Conservation (phyloP, 2,329 filamentous ascomycete species). For the Phyllosticta ampelicida region DNA sequence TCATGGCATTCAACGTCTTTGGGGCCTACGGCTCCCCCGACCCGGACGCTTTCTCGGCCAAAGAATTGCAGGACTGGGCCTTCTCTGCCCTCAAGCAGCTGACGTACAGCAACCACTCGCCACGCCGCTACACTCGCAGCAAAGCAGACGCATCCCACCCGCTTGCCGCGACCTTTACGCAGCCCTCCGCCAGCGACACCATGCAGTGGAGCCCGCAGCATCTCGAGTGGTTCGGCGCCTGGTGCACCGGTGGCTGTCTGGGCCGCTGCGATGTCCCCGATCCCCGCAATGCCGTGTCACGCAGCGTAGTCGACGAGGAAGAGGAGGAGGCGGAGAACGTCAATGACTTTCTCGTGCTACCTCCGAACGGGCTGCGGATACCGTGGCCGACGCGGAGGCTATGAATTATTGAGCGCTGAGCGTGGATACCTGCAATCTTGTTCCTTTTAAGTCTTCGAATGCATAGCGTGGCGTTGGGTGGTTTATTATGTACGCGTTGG, state of each 20-base stretch:
- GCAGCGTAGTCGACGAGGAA: neutral
- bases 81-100: neutral
- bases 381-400: neutral
- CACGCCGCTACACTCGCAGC: neutral
- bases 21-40: neutral
- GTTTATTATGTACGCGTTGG: neutral
- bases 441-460: too few relatives aligned
- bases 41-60: neutral
- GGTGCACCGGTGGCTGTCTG: conserved; percentile 2
- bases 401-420: too few relatives aligned
- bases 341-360: neutral
- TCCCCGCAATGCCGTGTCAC: neutral
- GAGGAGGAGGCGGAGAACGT: neutral
- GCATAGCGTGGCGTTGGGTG: neutral
- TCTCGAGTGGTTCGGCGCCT: conserved; percentile 1
- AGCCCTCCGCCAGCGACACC: neutral
- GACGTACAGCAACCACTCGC: neutral
- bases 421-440: too few relatives aligned
- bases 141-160: neutral
- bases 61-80: neutral
- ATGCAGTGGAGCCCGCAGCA: neutral
- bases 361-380: neutral
- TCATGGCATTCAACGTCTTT: conserved; percentile 2
- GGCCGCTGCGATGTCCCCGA: neutral
- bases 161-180: neutral